A percentile compares a stretch with the other conserved stretches of the same genome.
phyloP scores from a whole-genome alignment of 2,329 filamentous ascomycete species.

The Colletotrichum sp. region DNA sequence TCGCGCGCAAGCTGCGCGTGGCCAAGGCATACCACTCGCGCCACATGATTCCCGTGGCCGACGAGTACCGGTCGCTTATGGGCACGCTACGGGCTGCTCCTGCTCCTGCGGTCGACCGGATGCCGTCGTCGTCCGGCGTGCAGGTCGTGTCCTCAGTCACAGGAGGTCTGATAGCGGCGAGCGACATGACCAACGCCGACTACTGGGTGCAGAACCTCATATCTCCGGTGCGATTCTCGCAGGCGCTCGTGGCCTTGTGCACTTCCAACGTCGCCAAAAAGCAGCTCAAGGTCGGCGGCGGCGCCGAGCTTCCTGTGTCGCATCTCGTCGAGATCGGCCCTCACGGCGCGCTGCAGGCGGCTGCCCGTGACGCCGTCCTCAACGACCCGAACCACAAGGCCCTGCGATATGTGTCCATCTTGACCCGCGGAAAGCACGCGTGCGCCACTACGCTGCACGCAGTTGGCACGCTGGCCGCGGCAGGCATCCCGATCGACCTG shows the following conservation, averaged over 20 bases:
- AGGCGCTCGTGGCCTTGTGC: slow-evolving; percentile 6
- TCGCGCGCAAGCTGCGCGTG: slow-evolving; percentile 23
- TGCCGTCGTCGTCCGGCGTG: slow-evolving; percentile 30
- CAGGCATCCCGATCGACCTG: slow-evolving; percentile 39
- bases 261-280: background rate
- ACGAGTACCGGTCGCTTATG: background rate
- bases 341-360: slow-evolving; percentile 26
- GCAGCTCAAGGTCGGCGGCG: slow-evolving; percentile 27
- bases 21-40: slow-evolving; percentile 24
- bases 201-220: slow-evolving; percentile 14
- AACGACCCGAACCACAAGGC: slow-evolving; percentile 50
- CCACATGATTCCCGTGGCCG: slow-evolving; percentile 15
- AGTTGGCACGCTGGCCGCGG: slow-evolving; percentile 23
- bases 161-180: background rate
- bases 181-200: background rate
- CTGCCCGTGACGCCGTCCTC: slow-evolving; percentile 51
- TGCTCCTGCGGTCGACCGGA: background rate
- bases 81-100: background rate
- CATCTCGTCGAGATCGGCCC: slow-evolving; percentile 12
- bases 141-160: slow-evolving; percentile 21
- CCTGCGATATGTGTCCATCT: background rate
- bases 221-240: background rate
- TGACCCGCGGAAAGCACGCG: background rate
- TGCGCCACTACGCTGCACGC: background rate
- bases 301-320: background rate